Percentiles rank a stretch among this genome's conserved stretches.
Conservation (phyloP, 1,284 basidiomycete genomes). For the Papiliotrema terrestris region DNA sequence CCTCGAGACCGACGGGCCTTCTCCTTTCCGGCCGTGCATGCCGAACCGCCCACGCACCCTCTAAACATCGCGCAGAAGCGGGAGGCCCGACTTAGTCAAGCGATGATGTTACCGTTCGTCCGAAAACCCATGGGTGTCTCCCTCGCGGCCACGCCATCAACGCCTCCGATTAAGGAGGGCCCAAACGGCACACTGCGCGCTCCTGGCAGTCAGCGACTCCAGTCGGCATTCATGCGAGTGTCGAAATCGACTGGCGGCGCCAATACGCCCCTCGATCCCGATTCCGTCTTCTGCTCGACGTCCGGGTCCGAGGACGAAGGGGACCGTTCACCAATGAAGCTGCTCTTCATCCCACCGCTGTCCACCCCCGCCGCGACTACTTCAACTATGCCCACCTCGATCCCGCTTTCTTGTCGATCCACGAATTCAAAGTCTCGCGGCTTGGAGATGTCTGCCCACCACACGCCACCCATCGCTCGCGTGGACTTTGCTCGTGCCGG, state of each 20-base stretch:
- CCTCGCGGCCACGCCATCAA: conserved; percentile 6
- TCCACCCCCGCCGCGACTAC: background rate
- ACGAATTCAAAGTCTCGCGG: background rate
- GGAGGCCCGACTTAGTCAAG: conserved; percentile 8
- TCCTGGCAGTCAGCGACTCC: background rate
- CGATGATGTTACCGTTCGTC: conserved; percentile 23
- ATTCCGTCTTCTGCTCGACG: conserved; percentile 40
- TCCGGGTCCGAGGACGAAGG: conserved; percentile 37
- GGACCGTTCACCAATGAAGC: conserved; percentile 8
- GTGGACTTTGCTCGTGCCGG: background rate
- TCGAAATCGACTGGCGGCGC: conserved; percentile 30
- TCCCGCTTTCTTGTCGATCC: background rate
- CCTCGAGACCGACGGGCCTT: conserved; percentile 40
- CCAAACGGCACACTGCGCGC: background rate
- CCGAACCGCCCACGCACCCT: conserved; percentile 9
- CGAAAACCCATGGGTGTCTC: conserved; percentile 26
- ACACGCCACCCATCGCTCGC: background rate
- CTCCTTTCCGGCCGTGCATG: conserved; percentile 38
- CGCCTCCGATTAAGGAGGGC: background rate
- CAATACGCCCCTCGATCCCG: conserved; percentile 30
- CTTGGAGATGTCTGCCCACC: background rate
- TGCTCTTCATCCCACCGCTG: background rate
- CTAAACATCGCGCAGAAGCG: conserved; percentile 5
- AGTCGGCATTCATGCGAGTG: background rate
- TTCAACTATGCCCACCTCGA: background rate